phyloP scores from a whole-genome alignment of 2,329 filamentous ascomycete genomes.

The Tympanopsis confertula region DNA sequence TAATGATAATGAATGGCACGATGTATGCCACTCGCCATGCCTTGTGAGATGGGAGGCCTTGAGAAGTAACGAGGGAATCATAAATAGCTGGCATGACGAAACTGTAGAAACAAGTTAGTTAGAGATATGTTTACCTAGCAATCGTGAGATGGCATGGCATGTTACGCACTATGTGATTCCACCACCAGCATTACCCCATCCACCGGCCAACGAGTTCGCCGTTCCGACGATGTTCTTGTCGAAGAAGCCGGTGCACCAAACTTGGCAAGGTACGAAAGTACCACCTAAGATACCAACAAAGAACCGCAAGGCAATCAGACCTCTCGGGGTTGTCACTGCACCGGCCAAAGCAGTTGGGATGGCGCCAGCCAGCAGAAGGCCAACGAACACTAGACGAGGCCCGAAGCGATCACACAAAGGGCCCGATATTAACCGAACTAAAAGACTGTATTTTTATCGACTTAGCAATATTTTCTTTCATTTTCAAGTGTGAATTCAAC shows the following conservation, averaged over 20 bases:
- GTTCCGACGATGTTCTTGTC: constrained; percentile 87
- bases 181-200: constrained; percentile 77
- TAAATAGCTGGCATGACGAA: constrained; percentile 88
- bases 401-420: constrained; percentile 80
- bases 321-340: constrained; percentile 53
- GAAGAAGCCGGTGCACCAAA: constrained; percentile 87
- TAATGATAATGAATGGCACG: constrained; percentile 69
- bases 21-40: constrained; percentile 81
- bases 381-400: constrained; percentile 68
- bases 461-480: neutral
- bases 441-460: constrained; percentile 31
- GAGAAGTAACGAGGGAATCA: constrained; percentile 55
- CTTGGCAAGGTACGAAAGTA: constrained; percentile 75
- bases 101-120: constrained; percentile 6
- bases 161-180: constrained; percentile 67
- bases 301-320: constrained; percentile 65
- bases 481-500: constrained; percentile 9
- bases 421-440: constrained; percentile 68
- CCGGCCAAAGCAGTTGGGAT: constrained; percentile 76
- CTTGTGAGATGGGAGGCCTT: constrained; percentile 49
- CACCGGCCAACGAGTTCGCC: constrained; percentile 74
- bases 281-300: constrained; percentile 72
- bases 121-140: constrained; percentile 1
- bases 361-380: constrained; percentile 64
- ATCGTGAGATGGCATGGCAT: neutral